Evolutionary conservation across 441 rosid species (phyloP).

Genomic region (Aleurites moluccanus): DNA sequence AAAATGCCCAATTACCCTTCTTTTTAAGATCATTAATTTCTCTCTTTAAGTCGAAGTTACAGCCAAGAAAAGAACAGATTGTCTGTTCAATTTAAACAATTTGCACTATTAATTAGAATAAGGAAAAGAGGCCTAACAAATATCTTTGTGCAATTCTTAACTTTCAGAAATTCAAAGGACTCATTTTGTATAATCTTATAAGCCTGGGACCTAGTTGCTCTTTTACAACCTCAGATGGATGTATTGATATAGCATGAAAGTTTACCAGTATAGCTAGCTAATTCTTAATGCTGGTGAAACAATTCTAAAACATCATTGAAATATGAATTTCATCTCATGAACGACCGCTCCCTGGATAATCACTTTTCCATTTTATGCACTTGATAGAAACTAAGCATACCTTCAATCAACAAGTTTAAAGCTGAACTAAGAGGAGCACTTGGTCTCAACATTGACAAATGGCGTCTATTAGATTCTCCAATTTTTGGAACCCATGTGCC

Average conservation of each 20-base stretch:
- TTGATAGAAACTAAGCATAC: conserved; percentile 35
- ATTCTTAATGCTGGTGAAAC: background rate
- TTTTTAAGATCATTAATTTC: background rate
- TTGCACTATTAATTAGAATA: background rate
- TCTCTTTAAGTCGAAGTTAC: background rate
- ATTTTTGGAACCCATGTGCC: conserved; percentile 63
- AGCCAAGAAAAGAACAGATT: background rate
- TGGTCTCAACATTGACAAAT: conserved; percentile 58
- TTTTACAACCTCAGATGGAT: background rate
- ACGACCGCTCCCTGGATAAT: background rate
- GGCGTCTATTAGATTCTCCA: conserved; percentile 54
- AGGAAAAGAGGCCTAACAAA: background rate
- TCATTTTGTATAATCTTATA: background rate
- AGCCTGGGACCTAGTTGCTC: background rate
- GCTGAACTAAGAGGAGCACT: conserved; percentile 59
- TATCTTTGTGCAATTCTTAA: background rate
- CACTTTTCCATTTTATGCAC: background rate
- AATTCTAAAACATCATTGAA: background rate
- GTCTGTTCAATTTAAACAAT: background rate
- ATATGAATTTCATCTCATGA: background rate
- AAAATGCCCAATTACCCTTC: background rate
- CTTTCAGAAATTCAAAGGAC: background rate
- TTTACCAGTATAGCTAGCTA: background rate
- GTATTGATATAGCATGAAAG: background rate
- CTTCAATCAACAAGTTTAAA: conserved; percentile 57